Evolutionary conservation across 108 stramenopile genomes (phyloP).

Genomic region (Cyclotella cryptica): DNA sequence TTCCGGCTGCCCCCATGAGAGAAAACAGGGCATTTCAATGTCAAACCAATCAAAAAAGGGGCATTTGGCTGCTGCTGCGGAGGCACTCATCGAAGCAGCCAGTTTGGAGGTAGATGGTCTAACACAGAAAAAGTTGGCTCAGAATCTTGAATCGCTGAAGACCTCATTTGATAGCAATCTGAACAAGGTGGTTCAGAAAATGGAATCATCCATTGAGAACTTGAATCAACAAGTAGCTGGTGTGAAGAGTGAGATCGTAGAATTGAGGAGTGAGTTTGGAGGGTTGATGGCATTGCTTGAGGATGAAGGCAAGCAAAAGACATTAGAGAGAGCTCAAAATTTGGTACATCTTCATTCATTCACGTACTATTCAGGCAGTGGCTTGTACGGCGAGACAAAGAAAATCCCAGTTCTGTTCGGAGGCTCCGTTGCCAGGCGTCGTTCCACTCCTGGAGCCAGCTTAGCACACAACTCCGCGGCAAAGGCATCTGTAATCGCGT

Average conservation of each 20-base stretch:
- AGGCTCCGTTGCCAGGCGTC: no score
- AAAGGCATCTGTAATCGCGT: no score
- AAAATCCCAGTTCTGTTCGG: neutral
- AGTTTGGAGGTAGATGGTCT: conserved; percentile 25
- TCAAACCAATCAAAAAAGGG: no score
- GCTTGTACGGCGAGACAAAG: neutral
- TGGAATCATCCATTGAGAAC: conserved; percentile 27
- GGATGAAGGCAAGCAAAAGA: conserved; percentile 20
- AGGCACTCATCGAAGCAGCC: conserved; percentile 30
- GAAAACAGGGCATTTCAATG: no score
- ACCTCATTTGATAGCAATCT: conserved; percentile 24
- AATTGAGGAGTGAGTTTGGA: neutral
- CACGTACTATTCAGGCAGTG: neutral
- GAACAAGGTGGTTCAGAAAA: conserved; percentile 28
- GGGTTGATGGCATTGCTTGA: conserved; percentile 8
- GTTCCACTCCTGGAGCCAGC: no score
- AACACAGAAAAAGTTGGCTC: conserved; percentile 20
- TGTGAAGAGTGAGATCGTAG: conserved; percentile 6
- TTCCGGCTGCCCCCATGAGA: no score
- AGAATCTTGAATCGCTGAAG: conserved; percentile 27
- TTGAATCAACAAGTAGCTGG: conserved; percentile 20
- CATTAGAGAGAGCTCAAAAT: neutral
- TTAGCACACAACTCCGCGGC: no score
- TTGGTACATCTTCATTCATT: conserved; percentile 4
- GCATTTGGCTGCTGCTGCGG: conserved; percentile 9